Conservation (phyloP, 805 yeast genomes). For the Metschnikowia kunwiensis region DNA sequence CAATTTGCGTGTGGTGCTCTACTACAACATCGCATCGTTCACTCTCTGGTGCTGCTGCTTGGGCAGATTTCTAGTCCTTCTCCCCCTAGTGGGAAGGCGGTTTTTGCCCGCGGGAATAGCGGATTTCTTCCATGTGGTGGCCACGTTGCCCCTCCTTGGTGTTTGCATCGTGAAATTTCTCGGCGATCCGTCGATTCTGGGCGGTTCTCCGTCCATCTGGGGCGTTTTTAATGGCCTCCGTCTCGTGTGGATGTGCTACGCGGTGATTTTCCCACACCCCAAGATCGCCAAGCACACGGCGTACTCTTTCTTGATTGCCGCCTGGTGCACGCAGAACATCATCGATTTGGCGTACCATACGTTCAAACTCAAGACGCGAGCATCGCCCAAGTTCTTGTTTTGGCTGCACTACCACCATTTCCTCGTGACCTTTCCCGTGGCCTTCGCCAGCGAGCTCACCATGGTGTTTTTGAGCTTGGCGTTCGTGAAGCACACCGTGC, state of each 20-base stretch:
- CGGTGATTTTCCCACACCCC: slow-evolving; percentile 41
- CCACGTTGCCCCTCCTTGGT: slow-evolving; percentile 32
- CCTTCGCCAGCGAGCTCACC: slow-evolving; percentile 33
- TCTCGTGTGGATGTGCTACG: slow-evolving; percentile 40
- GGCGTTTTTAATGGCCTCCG: slow-evolving; percentile 26
- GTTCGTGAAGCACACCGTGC: slow-evolving; percentile 23
- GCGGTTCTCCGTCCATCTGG: slow-evolving; percentile 24
- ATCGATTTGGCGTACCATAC: slow-evolving; percentile 35
- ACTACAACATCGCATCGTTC: slow-evolving; percentile 32
- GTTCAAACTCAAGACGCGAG: slow-evolving; percentile 33
- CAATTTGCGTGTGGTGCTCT: slow-evolving; percentile 30
- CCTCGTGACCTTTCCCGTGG: slow-evolving; percentile 34
- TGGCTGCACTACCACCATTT: slow-evolving; percentile 36
- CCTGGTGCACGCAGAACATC: slow-evolving; percentile 35
- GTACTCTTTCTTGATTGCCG: slow-evolving; percentile 35
- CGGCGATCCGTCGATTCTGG: slow-evolving; percentile 4
- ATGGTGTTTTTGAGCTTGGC: slow-evolving; percentile 35
- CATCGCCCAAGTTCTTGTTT: slow-evolving; percentile 34
- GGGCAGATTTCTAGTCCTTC: slow-evolving; percentile 47
- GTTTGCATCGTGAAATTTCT: slow-evolving; percentile 17
- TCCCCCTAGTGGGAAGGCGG: slow-evolving; percentile 62
- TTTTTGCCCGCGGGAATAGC: slow-evolving; percentile 73
- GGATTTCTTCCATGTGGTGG: slow-evolving; percentile 51
- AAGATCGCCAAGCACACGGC: slow-evolving; percentile 40
- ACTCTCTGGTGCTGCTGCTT: slow-evolving; percentile 49